Conservation (phyloP, 305 asterid species). For the Caryopteris hybrid region DNA sequence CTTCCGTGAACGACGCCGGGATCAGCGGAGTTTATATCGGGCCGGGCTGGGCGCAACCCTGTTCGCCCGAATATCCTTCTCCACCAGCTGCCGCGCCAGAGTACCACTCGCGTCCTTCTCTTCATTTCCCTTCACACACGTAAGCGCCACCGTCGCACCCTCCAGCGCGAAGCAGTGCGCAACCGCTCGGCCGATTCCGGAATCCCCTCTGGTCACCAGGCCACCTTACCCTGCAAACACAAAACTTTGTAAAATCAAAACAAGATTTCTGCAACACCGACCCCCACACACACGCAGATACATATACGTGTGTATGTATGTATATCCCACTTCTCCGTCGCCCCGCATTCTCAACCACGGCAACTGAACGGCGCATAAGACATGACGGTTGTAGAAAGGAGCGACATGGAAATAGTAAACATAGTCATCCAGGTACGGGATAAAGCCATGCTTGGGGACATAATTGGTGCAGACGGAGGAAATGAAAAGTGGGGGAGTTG, state of each 20-base stretch:
- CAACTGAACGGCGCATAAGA: no score
- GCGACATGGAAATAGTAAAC: no score
- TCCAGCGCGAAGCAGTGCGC: slow-evolving; percentile 58
- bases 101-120: slow-evolving; percentile 73
- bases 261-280: no score
- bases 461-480: no score
- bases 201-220: slow-evolving; percentile 79
- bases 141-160: slow-evolving; percentile 81
- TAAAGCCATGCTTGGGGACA: no score
- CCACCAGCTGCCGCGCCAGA: slow-evolving; percentile 50
- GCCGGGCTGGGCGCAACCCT: slow-evolving; percentile 90
- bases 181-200: slow-evolving; percentile 82
- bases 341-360: no score
- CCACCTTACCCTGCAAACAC: slow-evolving; percentile 55
- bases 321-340: no score
- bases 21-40: slow-evolving; percentile 84
- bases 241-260: not conserved
- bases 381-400: no score
- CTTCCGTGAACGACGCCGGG: slow-evolving; percentile 62
- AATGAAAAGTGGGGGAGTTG: no score
- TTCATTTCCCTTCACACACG: slow-evolving; percentile 66
- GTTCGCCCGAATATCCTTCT: slow-evolving; percentile 63
- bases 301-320: no score
- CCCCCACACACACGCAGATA: not conserved
- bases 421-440: no score